Conservation (phyloP, 2,329 filamentous ascomycete genomes). For the Ophiognomonia clavigignenti-juglandacearum region DNA sequence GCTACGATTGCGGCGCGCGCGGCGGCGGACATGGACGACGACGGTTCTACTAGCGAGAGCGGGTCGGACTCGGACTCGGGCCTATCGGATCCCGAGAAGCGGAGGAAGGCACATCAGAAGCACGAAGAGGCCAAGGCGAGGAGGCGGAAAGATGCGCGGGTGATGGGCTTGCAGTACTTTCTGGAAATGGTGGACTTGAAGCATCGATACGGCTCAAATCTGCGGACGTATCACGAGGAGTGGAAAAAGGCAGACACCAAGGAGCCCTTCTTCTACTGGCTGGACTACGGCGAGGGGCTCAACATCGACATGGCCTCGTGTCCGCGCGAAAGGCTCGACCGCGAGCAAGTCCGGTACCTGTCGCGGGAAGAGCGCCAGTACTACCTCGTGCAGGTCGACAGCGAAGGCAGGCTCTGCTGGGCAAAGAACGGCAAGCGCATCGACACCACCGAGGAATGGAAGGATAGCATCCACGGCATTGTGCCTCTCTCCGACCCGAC, state of each 20-base stretch:
- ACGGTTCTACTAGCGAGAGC: constrained; percentile 32
- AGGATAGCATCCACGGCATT: constrained; percentile 74
- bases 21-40: constrained; percentile 56
- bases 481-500: constrained; percentile 58
- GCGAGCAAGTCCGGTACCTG: constrained; percentile 78
- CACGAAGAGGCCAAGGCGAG: constrained; percentile 47
- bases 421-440: constrained; percentile 76
- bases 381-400: constrained; percentile 75
- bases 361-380: constrained; percentile 75
- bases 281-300: constrained; percentile 75
- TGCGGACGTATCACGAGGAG: constrained; percentile 74
- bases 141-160: constrained; percentile 63
- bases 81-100: constrained; percentile 31
- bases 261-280: constrained; percentile 93
- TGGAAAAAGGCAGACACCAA: constrained; percentile 75
- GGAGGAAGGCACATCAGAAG: constrained; percentile 31
- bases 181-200: constrained; percentile 80
- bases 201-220: constrained; percentile 80
- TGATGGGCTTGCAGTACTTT: constrained; percentile 84
- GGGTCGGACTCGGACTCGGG: constrained; percentile 35
- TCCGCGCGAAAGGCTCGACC: constrained; percentile 68
- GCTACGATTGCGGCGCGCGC: constrained; percentile 67
- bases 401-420: constrained; percentile 75
- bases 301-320: constrained; percentile 66
- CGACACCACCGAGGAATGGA: constrained; percentile 69